Evolutionary conservation across 164 flowering plant species (phyloP).

Genomic region (Stephania yunnanensis): DNA sequence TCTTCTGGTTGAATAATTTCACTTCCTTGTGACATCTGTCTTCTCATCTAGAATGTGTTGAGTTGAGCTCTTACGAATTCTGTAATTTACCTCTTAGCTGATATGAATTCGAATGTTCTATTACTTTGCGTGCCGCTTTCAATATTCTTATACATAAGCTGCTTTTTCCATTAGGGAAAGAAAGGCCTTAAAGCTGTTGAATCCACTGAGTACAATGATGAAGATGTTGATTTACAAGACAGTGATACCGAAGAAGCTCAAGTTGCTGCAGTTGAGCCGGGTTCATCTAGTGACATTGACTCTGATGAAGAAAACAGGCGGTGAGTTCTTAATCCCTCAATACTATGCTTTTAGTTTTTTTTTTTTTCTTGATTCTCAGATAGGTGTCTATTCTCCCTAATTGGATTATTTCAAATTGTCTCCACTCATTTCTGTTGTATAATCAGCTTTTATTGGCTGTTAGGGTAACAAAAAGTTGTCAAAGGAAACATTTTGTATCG

Average conservation of each 20-base stretch:
- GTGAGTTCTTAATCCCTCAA: constrained; percentile 25
- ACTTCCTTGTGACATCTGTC: too few species aligned
- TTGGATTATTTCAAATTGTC: neutral
- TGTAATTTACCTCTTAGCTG: too few species aligned
- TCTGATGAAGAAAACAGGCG: constrained; percentile 76
- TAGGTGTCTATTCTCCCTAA: neutral
- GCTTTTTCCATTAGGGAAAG: constrained; percentile 47
- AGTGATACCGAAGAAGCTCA: constrained; percentile 47
- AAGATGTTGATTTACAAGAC: constrained; percentile 27
- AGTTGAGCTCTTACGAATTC: too few species aligned
- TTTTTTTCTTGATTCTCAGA: neutral
- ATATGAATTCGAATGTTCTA: neutral
- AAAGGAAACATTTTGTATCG: neutral
- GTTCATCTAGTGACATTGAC: constrained; percentile 51
- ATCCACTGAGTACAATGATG: constrained; percentile 52
- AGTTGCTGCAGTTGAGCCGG: constrained; percentile 22
- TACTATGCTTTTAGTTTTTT: neutral
- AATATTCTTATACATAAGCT: neutral
- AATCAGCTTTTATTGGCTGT: neutral
- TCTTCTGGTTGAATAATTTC: neutral
- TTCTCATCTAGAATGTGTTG: too few species aligned
- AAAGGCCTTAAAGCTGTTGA: constrained; percentile 74
- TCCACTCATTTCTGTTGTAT: neutral
- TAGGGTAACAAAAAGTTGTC: neutral
- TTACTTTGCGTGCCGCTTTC: neutral